Evolutionary conservation across 345 rosid genomes (phyloP).

Genomic region (Capsella bursapastoris): DNA sequence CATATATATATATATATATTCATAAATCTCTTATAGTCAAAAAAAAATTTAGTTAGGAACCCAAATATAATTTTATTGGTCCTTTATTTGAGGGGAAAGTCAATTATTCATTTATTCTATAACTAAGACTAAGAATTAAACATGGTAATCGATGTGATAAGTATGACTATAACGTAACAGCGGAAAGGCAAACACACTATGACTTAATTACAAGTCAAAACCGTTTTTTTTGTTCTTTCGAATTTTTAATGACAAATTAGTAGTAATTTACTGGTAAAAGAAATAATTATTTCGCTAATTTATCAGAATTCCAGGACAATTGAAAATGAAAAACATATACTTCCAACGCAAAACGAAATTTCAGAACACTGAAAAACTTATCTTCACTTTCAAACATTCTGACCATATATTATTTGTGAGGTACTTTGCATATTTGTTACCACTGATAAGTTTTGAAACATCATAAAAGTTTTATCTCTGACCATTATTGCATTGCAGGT

Average conservation of each 20-base stretch:
- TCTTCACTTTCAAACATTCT: neutral
- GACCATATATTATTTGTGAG: neutral
- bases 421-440: neutral
- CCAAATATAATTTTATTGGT: neutral
- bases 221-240: neutral
- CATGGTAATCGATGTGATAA: neutral
- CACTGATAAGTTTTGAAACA: neutral
- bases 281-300: neutral
- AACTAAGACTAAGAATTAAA: neutral
- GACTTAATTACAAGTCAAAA: slow-evolving; percentile 4
- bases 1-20: no score
- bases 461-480: neutral
- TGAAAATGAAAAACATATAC: no score
- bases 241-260: neutral
- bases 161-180: neutral
- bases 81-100: neutral
- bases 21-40: neutral
- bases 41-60: no score
- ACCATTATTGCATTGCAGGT: neutral
- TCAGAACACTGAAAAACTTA: neutral
- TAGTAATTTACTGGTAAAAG: neutral
- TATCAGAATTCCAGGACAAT: no score
- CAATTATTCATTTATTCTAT: neutral
- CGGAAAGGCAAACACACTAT: slow-evolving; percentile 23
- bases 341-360: neutral